Evolutionary conservation across 805 yeast genomes (phyloP), one percentile per base, ranked within the genome.

Genomic region (Torulaspora franciscae): DNA sequence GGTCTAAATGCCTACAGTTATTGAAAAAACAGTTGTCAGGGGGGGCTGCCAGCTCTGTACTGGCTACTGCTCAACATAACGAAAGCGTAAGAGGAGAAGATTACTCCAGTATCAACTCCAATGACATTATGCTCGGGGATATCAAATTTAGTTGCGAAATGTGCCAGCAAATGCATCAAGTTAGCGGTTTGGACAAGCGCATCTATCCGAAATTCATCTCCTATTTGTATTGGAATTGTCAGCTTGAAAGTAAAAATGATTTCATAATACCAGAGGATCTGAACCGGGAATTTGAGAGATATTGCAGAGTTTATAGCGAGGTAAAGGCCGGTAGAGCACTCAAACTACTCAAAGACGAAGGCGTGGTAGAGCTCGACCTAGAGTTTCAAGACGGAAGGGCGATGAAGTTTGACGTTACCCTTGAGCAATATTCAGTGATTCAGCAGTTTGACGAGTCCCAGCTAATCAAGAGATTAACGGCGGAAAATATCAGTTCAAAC

Each of bases 111-210:
- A 47, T 90, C 52, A 76, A 75, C 40, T 77, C 79, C 19, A 70
- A 89, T 41, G 95, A 86, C 56, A 87, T 91, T 7, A 93, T 93
- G 98, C 70, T 89, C 13, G 66, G 75, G 32, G 96, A 88, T 61
- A 72, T 89, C 7, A 58, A 67, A 14, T 77, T 76, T 23, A 83
- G 95, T 53, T 67, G 71, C 43, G 54, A 56, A 3, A 61, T 78
- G 7, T 78, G 80, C 51, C 45, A 48, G 3, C 46, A 56, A 5
- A 65, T 77, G 13, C 73, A 69, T 42, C 45, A 32, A 48, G 61
- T 42, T 11, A 40, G 15, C 34, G 50, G 23, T 42, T 57, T 37
- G 51, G 64, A 10, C 17, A 46, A 54, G 4, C 47, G 49, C 1
- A 67, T 81, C 26, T 78, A 77, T 42, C 77, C 86, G 0, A 72